Evolutionary conservation across 2,329 filamentous ascomycete species (phyloP).

Genomic region (Geosmithia morbida): DNA sequence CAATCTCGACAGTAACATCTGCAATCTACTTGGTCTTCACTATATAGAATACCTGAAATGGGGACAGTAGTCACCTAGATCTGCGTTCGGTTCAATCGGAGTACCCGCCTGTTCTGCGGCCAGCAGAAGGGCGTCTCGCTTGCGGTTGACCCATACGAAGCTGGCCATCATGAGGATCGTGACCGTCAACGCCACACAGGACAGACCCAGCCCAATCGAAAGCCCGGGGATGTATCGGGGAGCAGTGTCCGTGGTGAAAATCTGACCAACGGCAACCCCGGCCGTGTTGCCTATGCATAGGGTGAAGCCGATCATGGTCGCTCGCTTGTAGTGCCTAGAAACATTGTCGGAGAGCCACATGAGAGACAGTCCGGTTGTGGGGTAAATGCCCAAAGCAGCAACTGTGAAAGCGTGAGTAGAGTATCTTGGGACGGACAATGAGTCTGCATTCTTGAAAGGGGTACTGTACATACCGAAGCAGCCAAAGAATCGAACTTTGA

Average conservation of each 20-base stretch:
- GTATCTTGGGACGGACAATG: too few relatives aligned
- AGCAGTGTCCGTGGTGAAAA: conserved; percentile 16
- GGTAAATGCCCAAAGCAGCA: conserved; percentile 11
- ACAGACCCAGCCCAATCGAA: conserved; percentile 11
- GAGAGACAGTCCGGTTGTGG: conserved; percentile 21
- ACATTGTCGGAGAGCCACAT: conserved; percentile 32
- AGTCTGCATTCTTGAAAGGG: not conserved
- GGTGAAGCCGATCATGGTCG: conserved; percentile 27
- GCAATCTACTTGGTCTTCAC: not conserved
- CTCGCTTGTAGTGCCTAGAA: conserved; percentile 29
- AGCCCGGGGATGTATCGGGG: conserved; percentile 12
- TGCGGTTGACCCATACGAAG: conserved; percentile 11
- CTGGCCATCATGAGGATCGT: conserved; percentile 9
- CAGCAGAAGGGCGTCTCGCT: conserved; percentile 8
- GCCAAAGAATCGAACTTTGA: conserved; percentile 10
- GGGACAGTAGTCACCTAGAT: conserved; percentile 13
- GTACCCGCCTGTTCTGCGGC: conserved; percentile 9
- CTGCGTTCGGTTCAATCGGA: conserved; percentile 7
- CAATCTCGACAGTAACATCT: not conserved
- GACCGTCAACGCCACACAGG: conserved; percentile 9
- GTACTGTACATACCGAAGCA: conserved; percentile 3
- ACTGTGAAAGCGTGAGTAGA: conserved; percentile 3
- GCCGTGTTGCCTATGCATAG: conserved; percentile 31
- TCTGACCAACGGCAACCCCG: conserved; percentile 31
- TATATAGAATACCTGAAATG: conserved; percentile 10